phyloP scores from a whole-genome alignment of 2,329 filamentous ascomycete genomes.

The Cytospora leucostoma region DNA sequence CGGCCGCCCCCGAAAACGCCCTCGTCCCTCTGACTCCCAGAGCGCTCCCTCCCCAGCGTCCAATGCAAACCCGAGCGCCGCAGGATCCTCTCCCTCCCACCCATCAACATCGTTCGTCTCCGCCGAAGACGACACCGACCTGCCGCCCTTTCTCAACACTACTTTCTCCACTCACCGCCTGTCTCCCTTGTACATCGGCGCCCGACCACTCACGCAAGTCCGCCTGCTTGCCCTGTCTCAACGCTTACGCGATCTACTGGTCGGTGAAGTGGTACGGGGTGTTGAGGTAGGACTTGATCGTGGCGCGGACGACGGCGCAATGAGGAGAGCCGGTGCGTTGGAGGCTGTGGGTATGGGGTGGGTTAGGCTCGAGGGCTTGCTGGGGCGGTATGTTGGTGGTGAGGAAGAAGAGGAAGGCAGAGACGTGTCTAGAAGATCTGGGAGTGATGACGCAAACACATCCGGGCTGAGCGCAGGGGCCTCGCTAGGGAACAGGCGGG shows the following conservation, averaged over 20 bases:
- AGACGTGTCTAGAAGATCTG: constrained; percentile 9
- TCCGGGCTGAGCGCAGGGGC: constrained; percentile 10
- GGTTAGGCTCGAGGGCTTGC: constrained; percentile 40
- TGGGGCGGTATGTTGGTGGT: constrained; percentile 33
- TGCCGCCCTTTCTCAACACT: constrained; percentile 56
- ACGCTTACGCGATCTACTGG: constrained; percentile 55
- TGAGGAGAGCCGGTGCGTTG: constrained; percentile 46
- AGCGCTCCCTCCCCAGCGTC: not conserved
- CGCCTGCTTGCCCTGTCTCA: constrained; percentile 48
- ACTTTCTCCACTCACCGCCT: constrained; percentile 59
- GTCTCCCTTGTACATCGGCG: constrained; percentile 54
- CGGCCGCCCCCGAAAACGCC: constrained; percentile 15
- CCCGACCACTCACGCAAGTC: constrained; percentile 39
- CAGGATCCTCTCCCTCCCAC: constrained; percentile 17
- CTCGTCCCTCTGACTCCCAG: constrained; percentile 3
- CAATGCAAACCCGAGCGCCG: not conserved
- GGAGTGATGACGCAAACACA: constrained; percentile 12
- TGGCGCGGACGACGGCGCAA: constrained; percentile 39
- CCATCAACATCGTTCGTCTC: constrained; percentile 10
- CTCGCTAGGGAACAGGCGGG: constrained; percentile 33
- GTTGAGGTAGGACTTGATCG: constrained; percentile 54
- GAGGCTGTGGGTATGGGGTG: constrained; percentile 51
- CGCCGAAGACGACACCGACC: constrained; percentile 30
- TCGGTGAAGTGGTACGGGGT: constrained; percentile 62
- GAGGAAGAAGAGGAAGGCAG: constrained; percentile 14